Conservation (phyloP, 441 rosid species). For the Bocquillonia castaneifolia region DNA sequence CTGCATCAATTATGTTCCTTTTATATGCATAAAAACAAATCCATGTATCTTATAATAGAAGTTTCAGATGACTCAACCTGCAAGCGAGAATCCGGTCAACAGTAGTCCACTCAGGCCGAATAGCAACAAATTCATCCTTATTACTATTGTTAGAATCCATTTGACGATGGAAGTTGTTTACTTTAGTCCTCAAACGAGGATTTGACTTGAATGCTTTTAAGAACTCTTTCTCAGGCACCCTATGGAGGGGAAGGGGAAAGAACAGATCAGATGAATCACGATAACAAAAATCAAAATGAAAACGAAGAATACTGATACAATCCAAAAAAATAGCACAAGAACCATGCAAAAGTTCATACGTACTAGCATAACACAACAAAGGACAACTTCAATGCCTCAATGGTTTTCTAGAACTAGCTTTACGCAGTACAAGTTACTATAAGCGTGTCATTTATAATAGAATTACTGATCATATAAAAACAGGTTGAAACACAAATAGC, state of each 20-base stretch:
- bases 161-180: constrained; percentile 88
- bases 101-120: constrained; percentile 99
- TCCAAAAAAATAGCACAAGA: constrained; percentile 13
- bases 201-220: constrained; percentile 84
- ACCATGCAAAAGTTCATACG: neutral
- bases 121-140: constrained; percentile 82
- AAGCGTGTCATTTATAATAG: neutral
- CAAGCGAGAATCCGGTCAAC: constrained; percentile 93
- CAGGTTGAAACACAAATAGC: constrained; percentile 6
- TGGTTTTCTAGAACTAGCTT: neutral
- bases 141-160: constrained; percentile 54
- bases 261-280: constrained; percentile 16
- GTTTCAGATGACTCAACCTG: constrained; percentile 51
- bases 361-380: constrained; percentile 2
- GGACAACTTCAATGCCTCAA: constrained; percentile 3
- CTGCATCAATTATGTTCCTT: neutral
- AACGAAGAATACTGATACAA: neutral
- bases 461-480: neutral
- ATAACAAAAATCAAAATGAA: constrained; percentile 7
- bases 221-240: constrained; percentile 97
- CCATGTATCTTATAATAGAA: neutral
- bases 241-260: constrained; percentile 6
- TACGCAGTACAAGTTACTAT: neutral
- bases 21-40: neutral
- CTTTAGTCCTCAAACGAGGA: constrained; percentile 85